Evolutionary conservation across 148 eudicot genomes (phyloP).

Genomic region (Dianthus caryophyllus): DNA sequence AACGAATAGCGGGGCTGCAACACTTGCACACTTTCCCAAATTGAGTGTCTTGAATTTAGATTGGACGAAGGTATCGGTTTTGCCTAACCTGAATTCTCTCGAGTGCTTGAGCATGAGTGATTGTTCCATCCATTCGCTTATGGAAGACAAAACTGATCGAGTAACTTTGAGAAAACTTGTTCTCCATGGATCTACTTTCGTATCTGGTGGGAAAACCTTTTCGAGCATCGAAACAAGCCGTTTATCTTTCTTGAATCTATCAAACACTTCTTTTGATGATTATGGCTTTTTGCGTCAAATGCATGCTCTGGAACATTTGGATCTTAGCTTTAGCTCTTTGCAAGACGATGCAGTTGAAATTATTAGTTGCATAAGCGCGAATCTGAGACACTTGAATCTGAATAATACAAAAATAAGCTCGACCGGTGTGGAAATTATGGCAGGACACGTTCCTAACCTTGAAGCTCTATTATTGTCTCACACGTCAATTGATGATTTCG

Average conservation of each 20-base stretch:
- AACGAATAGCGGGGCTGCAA: constrained; percentile 49
- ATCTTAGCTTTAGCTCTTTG: constrained; percentile 49
- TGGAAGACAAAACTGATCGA: constrained; percentile 43
- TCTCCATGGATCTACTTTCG: constrained; percentile 48
- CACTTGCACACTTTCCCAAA: constrained; percentile 42
- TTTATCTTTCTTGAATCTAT: constrained; percentile 55
- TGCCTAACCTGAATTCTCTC: constrained; percentile 59
- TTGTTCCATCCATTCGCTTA: constrained; percentile 50
- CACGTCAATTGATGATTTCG: constrained; percentile 54
- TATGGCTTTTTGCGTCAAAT: constrained; percentile 47
- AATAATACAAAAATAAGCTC: constrained; percentile 62
- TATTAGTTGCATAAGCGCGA: constrained; percentile 46
- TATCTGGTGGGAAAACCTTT: constrained; percentile 36
- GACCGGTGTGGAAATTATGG: constrained; percentile 57
- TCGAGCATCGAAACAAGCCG: constrained; percentile 38
- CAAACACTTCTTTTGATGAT: constrained; percentile 43
- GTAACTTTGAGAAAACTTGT: constrained; percentile 46
- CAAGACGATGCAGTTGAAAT: constrained; percentile 50
- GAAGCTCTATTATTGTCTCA: constrained; percentile 48
- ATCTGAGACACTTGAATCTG: constrained; percentile 62
- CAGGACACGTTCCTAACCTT: constrained; percentile 75
- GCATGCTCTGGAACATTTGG: constrained; percentile 57
- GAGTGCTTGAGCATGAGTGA: constrained; percentile 74
- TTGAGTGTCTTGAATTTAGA: constrained; percentile 65
- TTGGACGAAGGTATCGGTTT: constrained; percentile 68